phyloP scores from a whole-genome alignment of 2,329 filamentous ascomycete genomes.

The Coleophoma cylindrospora region DNA sequence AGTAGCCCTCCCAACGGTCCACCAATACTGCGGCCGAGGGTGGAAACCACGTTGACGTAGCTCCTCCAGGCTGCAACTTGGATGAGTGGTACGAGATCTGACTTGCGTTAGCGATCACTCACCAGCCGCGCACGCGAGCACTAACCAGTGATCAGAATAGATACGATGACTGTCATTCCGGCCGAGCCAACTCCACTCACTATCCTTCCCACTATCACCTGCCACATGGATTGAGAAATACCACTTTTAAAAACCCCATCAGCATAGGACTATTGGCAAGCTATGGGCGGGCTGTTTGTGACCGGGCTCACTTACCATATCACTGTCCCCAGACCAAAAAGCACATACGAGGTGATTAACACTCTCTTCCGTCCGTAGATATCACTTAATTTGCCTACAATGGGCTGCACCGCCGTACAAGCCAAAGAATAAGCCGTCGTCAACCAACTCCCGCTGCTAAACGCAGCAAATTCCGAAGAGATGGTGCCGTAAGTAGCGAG shows the following conservation, averaged over 20 bases:
- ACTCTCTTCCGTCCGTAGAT: slow-evolving; percentile 50
- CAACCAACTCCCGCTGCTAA: slow-evolving; percentile 54
- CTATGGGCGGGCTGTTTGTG: slow-evolving; percentile 14
- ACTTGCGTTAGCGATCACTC: background rate
- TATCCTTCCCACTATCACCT: slow-evolving; percentile 44
- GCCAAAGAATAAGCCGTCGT: slow-evolving; percentile 48
- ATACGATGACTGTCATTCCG: slow-evolving; percentile 44
- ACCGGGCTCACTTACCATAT: slow-evolving; percentile 31
- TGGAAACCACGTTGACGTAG: slow-evolving; percentile 47
- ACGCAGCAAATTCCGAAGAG: slow-evolving; percentile 52
- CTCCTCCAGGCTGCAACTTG: slow-evolving; percentile 49
- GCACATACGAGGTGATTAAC: slow-evolving; percentile 41
- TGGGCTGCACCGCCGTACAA: slow-evolving; percentile 43
- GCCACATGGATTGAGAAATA: slow-evolving; percentile 38
- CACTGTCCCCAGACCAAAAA: slow-evolving; percentile 39
- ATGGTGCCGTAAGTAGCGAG: slow-evolving; percentile 61
- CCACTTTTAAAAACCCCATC: slow-evolving; percentile 33
- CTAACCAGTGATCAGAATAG: slow-evolving; percentile 45
- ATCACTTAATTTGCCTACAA: slow-evolving; percentile 51
- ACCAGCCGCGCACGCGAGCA: background rate
- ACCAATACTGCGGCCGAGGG: slow-evolving; percentile 44
- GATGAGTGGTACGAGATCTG: slow-evolving; percentile 45
- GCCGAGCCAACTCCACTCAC: slow-evolving; percentile 47
- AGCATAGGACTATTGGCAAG: slow-evolving; percentile 17
- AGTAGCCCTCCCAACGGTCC: slow-evolving; percentile 52